These are phyloP conservation scores for Coemansia reversa DNA, from an alignment of 192 early-diverging fungal genomes.

Conservation along the genomic window DNA sequence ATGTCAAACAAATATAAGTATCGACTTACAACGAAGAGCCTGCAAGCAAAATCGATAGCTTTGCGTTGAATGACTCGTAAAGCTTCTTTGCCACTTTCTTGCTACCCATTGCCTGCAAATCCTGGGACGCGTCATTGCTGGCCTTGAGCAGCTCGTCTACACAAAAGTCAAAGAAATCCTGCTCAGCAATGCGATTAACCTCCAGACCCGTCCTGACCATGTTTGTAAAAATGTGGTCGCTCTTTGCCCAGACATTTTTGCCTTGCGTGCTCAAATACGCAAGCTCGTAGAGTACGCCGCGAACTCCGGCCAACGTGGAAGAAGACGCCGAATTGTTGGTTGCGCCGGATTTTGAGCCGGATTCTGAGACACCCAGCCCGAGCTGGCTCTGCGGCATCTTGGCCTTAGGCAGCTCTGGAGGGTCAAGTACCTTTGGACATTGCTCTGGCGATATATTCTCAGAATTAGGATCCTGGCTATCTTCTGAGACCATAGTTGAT, in stretches of 20 bases:
- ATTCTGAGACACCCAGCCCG: slow-evolving; percentile 11
- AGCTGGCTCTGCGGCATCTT: slow-evolving; percentile 32
- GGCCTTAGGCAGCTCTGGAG: slow-evolving; percentile 20
- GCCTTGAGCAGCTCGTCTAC: slow-evolving; percentile 55
- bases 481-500: not conserved
- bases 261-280: slow-evolving; percentile 52
- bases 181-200: slow-evolving; percentile 53
- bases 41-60: slow-evolving; percentile 36
- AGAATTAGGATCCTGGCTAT: not conserved
- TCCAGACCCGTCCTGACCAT: slow-evolving; percentile 48
- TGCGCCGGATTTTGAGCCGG: not conserved
- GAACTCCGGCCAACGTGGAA: slow-evolving; percentile 22
- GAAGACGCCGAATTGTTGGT: not conserved
- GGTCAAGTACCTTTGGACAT: not conserved
- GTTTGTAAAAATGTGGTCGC: slow-evolving; percentile 43
- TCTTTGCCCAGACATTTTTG: slow-evolving; percentile 47
- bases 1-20: not conserved
- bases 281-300: slow-evolving; percentile 44
- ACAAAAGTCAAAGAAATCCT: slow-evolving; percentile 56
- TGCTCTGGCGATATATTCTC: not conserved
- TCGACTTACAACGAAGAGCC: slow-evolving; percentile 15
- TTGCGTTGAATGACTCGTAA: slow-evolving; percentile 51
- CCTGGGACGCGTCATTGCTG: slow-evolving; percentile 49
- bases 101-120: slow-evolving; percentile 48
- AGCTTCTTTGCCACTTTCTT: slow-evolving; percentile 42